phyloP scores from a whole-genome alignment of 257 asterid genomes.

The Capsicum chinense region DNA sequence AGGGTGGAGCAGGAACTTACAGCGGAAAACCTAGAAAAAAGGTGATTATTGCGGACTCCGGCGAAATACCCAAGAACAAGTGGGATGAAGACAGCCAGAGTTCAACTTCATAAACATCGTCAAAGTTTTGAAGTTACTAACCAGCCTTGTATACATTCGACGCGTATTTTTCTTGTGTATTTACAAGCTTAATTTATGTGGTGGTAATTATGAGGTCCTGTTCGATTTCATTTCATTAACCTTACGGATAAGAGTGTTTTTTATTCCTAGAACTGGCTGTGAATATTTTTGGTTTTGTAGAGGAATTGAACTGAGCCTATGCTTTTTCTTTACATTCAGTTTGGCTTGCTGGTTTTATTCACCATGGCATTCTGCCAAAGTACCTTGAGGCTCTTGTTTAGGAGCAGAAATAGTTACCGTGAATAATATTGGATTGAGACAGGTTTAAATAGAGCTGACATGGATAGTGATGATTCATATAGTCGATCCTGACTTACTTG shows the following conservation, averaged over 20 bases:
- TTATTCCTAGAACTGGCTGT: constrained; percentile 21
- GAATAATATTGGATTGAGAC: background rate
- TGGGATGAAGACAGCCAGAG: constrained; percentile 71
- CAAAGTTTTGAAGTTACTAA: constrained; percentile 31
- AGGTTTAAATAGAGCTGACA: background rate
- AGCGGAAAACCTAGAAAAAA: constrained; percentile 96
- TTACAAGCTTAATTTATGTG: background rate
- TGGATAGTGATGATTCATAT: background rate
- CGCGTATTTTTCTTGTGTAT: background rate
- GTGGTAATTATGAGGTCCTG: background rate
- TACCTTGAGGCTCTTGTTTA: background rate
- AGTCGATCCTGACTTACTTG: background rate
- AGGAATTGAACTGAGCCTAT: background rate
- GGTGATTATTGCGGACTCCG: constrained; percentile 77
- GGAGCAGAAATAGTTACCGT: background rate
- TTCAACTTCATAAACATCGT: constrained; percentile 31
- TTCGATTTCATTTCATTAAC: constrained; percentile 7
- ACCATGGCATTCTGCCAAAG: background rate
- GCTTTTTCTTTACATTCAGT: background rate
- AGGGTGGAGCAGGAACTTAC: constrained; percentile 97
- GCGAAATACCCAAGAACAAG: constrained; percentile 87
- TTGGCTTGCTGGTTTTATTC: background rate
- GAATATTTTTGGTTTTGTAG: background rate
- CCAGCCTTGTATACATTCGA: background rate
- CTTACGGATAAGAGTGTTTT: background rate